These are phyloP conservation scores for Pyricularia sp. DNA, from an alignment of 2,329 filamentous ascomycete species.

Conservation along the genomic window DNA sequence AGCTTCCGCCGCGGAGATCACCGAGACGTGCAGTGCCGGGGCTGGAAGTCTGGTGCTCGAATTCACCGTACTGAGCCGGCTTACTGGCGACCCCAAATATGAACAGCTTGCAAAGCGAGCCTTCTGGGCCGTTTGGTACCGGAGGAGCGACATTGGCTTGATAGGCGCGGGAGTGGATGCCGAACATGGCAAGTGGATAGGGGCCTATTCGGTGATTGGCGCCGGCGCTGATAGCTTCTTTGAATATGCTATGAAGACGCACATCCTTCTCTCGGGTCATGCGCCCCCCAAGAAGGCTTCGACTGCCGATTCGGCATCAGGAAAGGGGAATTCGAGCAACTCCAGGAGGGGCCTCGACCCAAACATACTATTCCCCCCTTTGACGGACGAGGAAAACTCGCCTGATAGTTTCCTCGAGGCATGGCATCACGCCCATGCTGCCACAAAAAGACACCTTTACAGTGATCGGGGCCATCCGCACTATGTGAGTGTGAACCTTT, in stretches of 20 bases:
- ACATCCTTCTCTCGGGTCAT: conserved; percentile 79
- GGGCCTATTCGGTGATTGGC: conserved; percentile 84
- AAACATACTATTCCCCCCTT: conserved; percentile 49
- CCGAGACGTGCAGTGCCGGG: conserved; percentile 92
- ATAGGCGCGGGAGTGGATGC: conserved; percentile 85
- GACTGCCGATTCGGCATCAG: neutral
- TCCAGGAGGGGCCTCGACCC: conserved; percentile 40
- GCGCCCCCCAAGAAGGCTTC: conserved; percentile 38
- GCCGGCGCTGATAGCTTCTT: conserved; percentile 98
- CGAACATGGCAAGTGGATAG: conserved; percentile 83
- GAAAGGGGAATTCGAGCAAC: neutral
- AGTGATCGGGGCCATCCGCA: conserved; percentile 78
- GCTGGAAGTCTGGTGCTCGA: conserved; percentile 94
- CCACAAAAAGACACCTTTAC: conserved; percentile 87
- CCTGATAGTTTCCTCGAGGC: conserved; percentile 70
- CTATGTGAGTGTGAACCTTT: conserved; percentile 82
- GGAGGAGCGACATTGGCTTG: conserved; percentile 75
- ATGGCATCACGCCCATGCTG: conserved; percentile 78
- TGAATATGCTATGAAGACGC: conserved; percentile 92
- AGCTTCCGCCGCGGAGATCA: conserved; percentile 55
- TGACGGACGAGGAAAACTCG: conserved; percentile 58
- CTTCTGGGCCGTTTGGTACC: conserved; percentile 95
- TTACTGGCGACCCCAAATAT: conserved; percentile 81
- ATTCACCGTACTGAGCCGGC: conserved; percentile 79
- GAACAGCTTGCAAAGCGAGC: conserved; percentile 84